Conservation (phyloP, 352 stramenopile species). For the Globisporangium nunn region DNA sequence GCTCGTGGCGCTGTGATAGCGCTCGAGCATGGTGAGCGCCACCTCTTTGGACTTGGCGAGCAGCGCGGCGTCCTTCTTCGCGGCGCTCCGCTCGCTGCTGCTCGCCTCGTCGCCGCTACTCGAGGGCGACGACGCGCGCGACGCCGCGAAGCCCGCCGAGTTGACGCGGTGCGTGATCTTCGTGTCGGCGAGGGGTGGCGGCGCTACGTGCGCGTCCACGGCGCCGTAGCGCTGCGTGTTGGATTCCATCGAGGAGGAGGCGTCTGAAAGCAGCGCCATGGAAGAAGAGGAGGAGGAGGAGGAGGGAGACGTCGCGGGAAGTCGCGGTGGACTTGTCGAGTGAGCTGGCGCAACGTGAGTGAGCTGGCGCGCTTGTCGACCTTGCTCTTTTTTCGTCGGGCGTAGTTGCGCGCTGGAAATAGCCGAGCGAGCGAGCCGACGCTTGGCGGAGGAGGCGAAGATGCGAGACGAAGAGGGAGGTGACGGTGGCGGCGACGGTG, state of each 20-base stretch:
- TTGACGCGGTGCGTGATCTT: conserved; percentile 18
- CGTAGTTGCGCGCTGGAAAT: too few species aligned
- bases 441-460: too few species aligned
- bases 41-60: conserved; percentile 22
- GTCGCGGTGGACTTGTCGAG: not conserved
- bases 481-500: too few species aligned
- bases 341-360: too few species aligned
- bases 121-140: conserved; percentile 25
- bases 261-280: conserved; percentile 12
- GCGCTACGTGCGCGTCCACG: not conserved
- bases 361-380: too few species aligned
- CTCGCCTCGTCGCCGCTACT: conserved; percentile 31
- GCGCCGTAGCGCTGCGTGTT: conserved; percentile 8
- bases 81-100: conserved; percentile 1
- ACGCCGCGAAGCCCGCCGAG: conserved; percentile 18
- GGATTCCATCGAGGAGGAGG: not conserved
- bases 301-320: not conserved
- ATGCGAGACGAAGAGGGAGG: too few species aligned
- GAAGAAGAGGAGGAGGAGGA: not conserved
- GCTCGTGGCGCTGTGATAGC: conserved; percentile 60
- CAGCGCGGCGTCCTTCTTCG: conserved; percentile 14
- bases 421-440: too few species aligned
- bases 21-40: conserved; percentile 41
- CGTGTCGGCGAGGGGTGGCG: conserved; percentile 2
- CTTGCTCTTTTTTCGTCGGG: too few species aligned